A percentile compares a stretch with the other conserved stretches of the same genome.
These are phyloP conservation scores for Aspergillus sp. DNA, from an alignment of 2,329 filamentous ascomycete genomes.

Conservation along the genomic window DNA sequence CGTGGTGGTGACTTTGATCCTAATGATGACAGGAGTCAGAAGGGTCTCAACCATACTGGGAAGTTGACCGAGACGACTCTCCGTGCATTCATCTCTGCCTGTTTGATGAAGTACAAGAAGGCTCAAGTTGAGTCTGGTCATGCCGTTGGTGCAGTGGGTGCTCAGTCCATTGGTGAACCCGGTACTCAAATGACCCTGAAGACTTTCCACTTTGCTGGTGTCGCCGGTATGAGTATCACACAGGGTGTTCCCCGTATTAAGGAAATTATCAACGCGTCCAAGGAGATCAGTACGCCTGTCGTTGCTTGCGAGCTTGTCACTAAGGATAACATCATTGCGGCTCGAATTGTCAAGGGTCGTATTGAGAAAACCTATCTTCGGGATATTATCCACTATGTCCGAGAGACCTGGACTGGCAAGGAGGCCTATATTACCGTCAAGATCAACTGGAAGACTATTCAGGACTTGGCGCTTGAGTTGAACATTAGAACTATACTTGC, in stretches of 20 bases:
- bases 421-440: slow-evolving; percentile 76
- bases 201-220: slow-evolving; percentile 99
- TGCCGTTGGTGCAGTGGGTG: slow-evolving; percentile 91
- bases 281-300: slow-evolving; percentile 88
- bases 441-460: slow-evolving; percentile 75
- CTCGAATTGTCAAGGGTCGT: slow-evolving; percentile 85
- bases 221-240: slow-evolving; percentile 98
- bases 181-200: slow-evolving; percentile 99
- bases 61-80: slow-evolving; percentile 79
- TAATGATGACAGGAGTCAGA: slow-evolving; percentile 30
- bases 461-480: slow-evolving; percentile 79
- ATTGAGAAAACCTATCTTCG: slow-evolving; percentile 93
- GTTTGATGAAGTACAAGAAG: slow-evolving; percentile 84
- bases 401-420: slow-evolving; percentile 82
- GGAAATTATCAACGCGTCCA: slow-evolving; percentile 99
- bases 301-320: slow-evolving; percentile 84
- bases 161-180: slow-evolving; percentile 96
- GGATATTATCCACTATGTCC: slow-evolving; percentile 76
- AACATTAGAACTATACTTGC: slow-evolving; percentile 68
- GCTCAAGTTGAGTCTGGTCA: slow-evolving; percentile 93
- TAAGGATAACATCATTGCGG: slow-evolving; percentile 70
- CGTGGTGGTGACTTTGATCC: slow-evolving; percentile 32
- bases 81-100: slow-evolving; percentile 73
- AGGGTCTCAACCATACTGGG: slow-evolving; percentile 66
- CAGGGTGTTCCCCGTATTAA: slow-evolving; percentile 99